These are phyloP conservation scores for Tulasnella sp. DNA, from an alignment of 768 basidiomycete species.

Conservation along the genomic window DNA sequence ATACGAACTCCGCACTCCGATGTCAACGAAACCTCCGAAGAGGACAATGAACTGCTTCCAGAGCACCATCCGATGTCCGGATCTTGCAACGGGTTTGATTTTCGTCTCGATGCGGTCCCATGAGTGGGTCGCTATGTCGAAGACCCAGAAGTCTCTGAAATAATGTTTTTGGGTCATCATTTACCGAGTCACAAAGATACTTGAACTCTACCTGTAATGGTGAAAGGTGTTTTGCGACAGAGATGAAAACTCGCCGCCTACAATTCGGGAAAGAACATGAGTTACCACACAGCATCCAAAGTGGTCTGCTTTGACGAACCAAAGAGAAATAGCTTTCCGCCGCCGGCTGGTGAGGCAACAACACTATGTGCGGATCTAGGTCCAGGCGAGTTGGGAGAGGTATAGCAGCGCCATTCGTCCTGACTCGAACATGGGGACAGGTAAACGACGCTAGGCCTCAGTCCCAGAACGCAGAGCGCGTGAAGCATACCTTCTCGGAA, in stretches of 20 bases:
- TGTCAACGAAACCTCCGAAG: slow-evolving; percentile 87
- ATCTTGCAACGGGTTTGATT: slow-evolving; percentile 62
- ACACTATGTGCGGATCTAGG: slow-evolving; percentile 83
- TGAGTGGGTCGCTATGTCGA: slow-evolving; percentile 61
- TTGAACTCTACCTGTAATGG: not conserved
- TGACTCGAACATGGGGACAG: slow-evolving; percentile 20
- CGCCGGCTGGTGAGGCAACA: slow-evolving; percentile 58
- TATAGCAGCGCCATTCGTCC: slow-evolving; percentile 84
- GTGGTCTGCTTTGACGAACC: slow-evolving; percentile 30
- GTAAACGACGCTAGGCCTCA: not conserved
- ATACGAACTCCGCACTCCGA: slow-evolving; percentile 66
- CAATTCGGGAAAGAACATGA: not conserved
- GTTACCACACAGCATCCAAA: not conserved
- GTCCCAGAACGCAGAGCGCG: not conserved
- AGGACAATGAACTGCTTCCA: slow-evolving; percentile 83
- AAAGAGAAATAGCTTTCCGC: slow-evolving; percentile 77
- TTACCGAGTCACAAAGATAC: not conserved
- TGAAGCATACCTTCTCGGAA: slow-evolving; percentile 52
- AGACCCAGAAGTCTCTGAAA: slow-evolving; percentile 75
- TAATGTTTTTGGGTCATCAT: slow-evolving; percentile 33
- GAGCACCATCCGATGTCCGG: slow-evolving; percentile 64
- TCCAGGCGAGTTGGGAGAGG: slow-evolving; percentile 75
- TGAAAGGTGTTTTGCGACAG: slow-evolving; percentile 69
- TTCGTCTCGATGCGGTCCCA: slow-evolving; percentile 92
- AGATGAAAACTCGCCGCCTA: slow-evolving; percentile 80